These are phyloP conservation scores for Penicillium oxalicum DNA, from an alignment of 2,329 filamentous ascomycete genomes.

Conservation along the genomic window DNA sequence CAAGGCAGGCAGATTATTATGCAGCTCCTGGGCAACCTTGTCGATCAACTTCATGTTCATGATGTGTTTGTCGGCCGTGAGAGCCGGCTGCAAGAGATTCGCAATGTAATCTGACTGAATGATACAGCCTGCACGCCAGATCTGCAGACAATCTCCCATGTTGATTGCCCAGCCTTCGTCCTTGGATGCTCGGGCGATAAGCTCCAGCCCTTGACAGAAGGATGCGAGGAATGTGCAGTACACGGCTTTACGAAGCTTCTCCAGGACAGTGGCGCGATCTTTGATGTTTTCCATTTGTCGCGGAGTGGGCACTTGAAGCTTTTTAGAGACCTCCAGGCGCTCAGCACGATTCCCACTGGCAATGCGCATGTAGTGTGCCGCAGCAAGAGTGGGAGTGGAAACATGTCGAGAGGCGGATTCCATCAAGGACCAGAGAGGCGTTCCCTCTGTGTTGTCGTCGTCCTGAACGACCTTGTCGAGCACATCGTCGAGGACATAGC, in stretches of 20 bases:
- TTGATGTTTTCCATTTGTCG: conserved; percentile 25
- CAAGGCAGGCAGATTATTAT: conserved; percentile 45
- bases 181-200: conserved; percentile 55
- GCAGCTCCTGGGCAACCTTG: conserved; percentile 50
- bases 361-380: conserved; percentile 58
- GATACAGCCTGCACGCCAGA: conserved; percentile 67
- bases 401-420: conserved; percentile 59
- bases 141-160: conserved; percentile 41
- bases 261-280: conserved; percentile 45
- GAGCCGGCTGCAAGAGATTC: conserved; percentile 47
- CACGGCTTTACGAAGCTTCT: conserved; percentile 55
- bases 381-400: conserved; percentile 58
- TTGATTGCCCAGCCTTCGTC: conserved; percentile 53
- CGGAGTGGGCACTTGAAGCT: conserved; percentile 40
- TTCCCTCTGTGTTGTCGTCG: conserved; percentile 60
- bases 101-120: conserved; percentile 62
- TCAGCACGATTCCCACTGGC: conserved; percentile 57
- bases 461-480: conserved; percentile 69
- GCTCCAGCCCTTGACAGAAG: conserved; percentile 61
- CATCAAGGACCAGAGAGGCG: conserved; percentile 59
- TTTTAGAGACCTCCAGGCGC: conserved; percentile 48
- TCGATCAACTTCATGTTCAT: conserved; percentile 39
- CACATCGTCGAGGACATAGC: conserved; percentile 55
- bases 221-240: conserved; percentile 57
- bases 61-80: conserved; percentile 22